A percentile compares a stretch with the other conserved stretches of the same genome.
Evolutionary conservation across 805 yeast species (phyloP).

Genomic region (Metschnikowia lochheadii): DNA sequence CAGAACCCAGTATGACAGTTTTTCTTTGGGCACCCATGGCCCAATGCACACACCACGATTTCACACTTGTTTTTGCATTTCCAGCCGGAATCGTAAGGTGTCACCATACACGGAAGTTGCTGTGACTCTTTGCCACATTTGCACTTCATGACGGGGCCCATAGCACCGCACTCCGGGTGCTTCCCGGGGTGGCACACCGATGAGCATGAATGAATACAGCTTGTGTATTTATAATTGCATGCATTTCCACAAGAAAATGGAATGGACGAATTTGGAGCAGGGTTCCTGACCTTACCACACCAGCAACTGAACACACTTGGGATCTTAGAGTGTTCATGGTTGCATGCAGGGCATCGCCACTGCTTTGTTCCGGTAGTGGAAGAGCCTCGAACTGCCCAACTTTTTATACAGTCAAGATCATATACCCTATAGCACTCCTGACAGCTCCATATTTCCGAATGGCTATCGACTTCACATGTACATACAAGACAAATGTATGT

Average conservation of each 20-base stretch:
- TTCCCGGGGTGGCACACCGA: conserved; percentile 86
- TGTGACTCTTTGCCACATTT: conserved; percentile 64
- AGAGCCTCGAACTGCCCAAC: conserved; percentile 81
- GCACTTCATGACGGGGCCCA: conserved; percentile 69
- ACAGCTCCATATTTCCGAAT: conserved; percentile 77
- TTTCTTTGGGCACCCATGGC: conserved; percentile 55
- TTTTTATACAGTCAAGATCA: conserved; percentile 77
- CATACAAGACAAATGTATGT: conserved; percentile 83
- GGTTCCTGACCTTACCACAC: conserved; percentile 80
- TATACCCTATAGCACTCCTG: conserved; percentile 73
- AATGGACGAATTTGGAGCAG: conserved; percentile 49
- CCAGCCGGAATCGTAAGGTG: conserved; percentile 68
- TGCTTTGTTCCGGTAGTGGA: conserved; percentile 53
- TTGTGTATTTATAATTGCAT: conserved; percentile 53
- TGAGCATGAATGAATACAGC: conserved; percentile 73
- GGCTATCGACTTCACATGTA: conserved; percentile 69
- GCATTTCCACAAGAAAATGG: conserved; percentile 92
- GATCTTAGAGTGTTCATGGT: conserved; percentile 42
- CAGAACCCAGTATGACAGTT: conserved; percentile 80
- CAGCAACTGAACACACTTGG: conserved; percentile 71
- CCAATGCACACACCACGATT: conserved; percentile 57
- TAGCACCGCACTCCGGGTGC: conserved; percentile 75
- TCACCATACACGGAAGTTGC: conserved; percentile 70
- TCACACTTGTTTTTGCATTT: conserved; percentile 59
- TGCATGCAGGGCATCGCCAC: conserved; percentile 90